Conservation (phyloP, 345 rosid genomes). For the Ailanthus altissimus region DNA sequence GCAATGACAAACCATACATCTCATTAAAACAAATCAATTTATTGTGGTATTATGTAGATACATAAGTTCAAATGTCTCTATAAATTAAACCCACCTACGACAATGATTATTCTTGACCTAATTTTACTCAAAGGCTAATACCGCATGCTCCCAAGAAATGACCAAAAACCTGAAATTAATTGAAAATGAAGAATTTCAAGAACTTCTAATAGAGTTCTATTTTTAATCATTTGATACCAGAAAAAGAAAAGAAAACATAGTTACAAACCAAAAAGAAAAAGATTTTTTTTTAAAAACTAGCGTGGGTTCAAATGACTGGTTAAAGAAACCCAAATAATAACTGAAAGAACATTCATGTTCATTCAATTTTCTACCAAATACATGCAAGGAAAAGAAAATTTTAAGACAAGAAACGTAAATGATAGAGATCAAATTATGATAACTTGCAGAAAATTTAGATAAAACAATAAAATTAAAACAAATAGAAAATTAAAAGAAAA, state of each 20-base stretch:
- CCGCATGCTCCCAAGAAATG: background rate
- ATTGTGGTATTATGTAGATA: background rate
- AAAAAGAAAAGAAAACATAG: background rate
- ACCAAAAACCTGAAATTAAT: background rate
- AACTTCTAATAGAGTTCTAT: background rate
- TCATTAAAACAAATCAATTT: background rate
- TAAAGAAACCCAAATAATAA: background rate
- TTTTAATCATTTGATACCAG: background rate
- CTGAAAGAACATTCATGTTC: background rate
- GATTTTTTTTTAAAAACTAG: no score
- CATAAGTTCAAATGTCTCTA: background rate
- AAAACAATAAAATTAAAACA: background rate
- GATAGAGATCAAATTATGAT: background rate
- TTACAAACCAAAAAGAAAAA: background rate
- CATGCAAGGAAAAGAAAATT: background rate
- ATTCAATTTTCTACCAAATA: background rate
- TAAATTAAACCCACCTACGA: background rate
- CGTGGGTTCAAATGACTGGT: background rate
- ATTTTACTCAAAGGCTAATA: background rate
- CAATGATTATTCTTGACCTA: constrained; percentile 3
- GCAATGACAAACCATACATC: background rate
- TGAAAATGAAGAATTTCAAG: background rate
- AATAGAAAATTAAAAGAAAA: background rate
- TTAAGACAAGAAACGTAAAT: constrained; percentile 5
- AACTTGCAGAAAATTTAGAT: background rate